These are phyloP conservation scores for Mycena polygramma DNA, from an alignment of 768 basidiomycete species.

Conservation along the genomic window DNA sequence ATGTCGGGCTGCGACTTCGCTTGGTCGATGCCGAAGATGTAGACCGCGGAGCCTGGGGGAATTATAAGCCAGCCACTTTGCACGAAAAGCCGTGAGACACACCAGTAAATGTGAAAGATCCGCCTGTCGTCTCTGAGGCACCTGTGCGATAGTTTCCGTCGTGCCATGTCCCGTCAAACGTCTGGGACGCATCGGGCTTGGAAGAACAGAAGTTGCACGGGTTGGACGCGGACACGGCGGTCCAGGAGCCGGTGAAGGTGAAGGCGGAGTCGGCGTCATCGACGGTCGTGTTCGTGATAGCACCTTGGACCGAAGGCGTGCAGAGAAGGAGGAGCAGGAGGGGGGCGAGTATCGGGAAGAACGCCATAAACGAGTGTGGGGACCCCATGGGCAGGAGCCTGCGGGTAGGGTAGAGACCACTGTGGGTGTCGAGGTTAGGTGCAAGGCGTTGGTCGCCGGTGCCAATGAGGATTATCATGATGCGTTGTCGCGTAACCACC, in stretches of 20 bases:
- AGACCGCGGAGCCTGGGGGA: constrained; percentile 31
- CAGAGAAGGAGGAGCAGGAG: constrained; percentile 24
- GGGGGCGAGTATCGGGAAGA: neutral
- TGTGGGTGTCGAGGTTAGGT: neutral
- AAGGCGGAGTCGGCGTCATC: constrained; percentile 34
- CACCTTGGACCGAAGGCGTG: constrained; percentile 19
- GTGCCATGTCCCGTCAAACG: constrained; percentile 20
- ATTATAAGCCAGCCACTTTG: neutral
- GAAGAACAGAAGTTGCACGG: constrained; percentile 30
- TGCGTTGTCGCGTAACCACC: neutral
- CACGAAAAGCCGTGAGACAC: neutral
- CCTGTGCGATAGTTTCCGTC: constrained; percentile 33
- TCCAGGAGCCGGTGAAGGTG: constrained; percentile 30
- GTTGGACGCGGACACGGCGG: constrained; percentile 21
- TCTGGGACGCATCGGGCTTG: constrained; percentile 31
- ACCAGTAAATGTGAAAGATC: constrained; percentile 37
- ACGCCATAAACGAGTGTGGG: constrained; percentile 31
- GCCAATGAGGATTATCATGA: neutral
- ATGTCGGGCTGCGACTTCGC: constrained; percentile 31
- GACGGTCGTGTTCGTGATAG: constrained; percentile 31
- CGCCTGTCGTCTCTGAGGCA: constrained; percentile 24
- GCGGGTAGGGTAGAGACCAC: constrained; percentile 12
- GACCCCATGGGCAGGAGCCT: constrained; percentile 28
- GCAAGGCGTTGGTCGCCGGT: neutral
- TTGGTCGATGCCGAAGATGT: constrained; percentile 37